Percentiles rank a stretch among this genome's conserved stretches.
These are phyloP conservation scores for Lodderomyces metapsilosis DNA, from an alignment of 1,139 yeast species.

Conservation along the genomic window DNA sequence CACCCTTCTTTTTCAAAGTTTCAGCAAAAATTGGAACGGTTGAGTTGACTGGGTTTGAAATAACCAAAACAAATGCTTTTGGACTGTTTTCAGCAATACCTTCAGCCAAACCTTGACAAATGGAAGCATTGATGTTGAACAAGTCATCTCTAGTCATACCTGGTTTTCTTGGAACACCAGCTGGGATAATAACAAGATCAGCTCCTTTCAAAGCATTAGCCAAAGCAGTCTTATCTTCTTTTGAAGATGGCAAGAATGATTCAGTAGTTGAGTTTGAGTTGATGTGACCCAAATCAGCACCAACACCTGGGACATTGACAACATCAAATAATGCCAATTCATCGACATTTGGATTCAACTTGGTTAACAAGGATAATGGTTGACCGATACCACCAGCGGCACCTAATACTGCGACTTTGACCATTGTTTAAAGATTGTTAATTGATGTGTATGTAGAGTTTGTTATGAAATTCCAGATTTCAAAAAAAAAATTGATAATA, in stretches of 20 bases:
- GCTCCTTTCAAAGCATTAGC: slow-evolving; percentile 73
- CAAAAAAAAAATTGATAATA: background rate
- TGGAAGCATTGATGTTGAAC: slow-evolving; percentile 95
- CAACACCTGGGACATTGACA: slow-evolving; percentile 95
- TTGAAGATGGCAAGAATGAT: slow-evolving; percentile 71
- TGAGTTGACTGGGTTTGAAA: slow-evolving; percentile 97
- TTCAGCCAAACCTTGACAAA: slow-evolving; percentile 88
- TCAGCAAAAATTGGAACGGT: slow-evolving; percentile 98
- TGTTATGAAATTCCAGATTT: slow-evolving; percentile 2
- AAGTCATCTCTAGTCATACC: slow-evolving; percentile 99
- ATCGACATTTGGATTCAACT: slow-evolving; percentile 82
- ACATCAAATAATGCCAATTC: slow-evolving; percentile 88
- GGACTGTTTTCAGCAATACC: slow-evolving; percentile 87
- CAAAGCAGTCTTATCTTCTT: slow-evolving; percentile 74
- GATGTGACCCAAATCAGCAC: slow-evolving; percentile 92
- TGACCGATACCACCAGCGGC: slow-evolving; percentile 99
- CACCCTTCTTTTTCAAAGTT: slow-evolving; percentile 82
- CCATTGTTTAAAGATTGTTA: slow-evolving; percentile 24
- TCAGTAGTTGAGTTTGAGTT: slow-evolving; percentile 84
- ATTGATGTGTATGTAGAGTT: background rate
- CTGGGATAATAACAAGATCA: slow-evolving; percentile 92
- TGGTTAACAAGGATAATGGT: slow-evolving; percentile 88
- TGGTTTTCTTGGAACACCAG: slow-evolving; percentile 99
- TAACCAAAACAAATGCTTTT: slow-evolving; percentile 81
- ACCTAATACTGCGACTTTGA: slow-evolving; percentile 86